A percentile compares a stretch with the other conserved stretches of the same genome.
Conservation (phyloP, 2,329 filamentous ascomycete species). For the Dactylonectria macrodidyma region DNA sequence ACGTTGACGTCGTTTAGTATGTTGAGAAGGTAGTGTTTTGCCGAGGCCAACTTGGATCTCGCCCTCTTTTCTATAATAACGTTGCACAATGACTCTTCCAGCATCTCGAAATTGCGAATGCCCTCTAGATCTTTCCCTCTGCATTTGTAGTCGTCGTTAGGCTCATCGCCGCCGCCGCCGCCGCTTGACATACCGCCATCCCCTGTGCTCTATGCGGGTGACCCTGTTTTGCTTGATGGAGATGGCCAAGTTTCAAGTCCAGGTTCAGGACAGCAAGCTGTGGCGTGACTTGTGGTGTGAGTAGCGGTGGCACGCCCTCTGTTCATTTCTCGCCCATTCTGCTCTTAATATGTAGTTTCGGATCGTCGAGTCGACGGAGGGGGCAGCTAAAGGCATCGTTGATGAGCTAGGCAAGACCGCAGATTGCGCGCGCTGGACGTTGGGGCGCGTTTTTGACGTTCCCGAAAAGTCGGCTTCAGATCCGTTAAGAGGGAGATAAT, state of each 20-base stretch:
- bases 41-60: slow-evolving; percentile 93
- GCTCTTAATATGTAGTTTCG: slow-evolving; percentile 80
- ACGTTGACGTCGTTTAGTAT: slow-evolving; percentile 89
- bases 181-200: slow-evolving; percentile 69
- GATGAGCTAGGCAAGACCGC: slow-evolving; percentile 37
- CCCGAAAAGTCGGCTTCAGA: no score
- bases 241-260: slow-evolving; percentile 88
- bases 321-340: slow-evolving; percentile 73
- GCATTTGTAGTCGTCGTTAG: slow-evolving; percentile 73
- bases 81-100: slow-evolving; percentile 89
- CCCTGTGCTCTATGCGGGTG: slow-evolving; percentile 68
- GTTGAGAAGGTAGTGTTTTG: slow-evolving; percentile 95
- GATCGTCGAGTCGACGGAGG: slow-evolving; percentile 74
- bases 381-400: slow-evolving; percentile 55
- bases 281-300: slow-evolving; percentile 93
- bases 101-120: slow-evolving; percentile 87
- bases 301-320: slow-evolving; percentile 81
- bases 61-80: slow-evolving; percentile 98
- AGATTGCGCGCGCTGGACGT: slow-evolving; percentile 69
- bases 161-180: slow-evolving; percentile 65
- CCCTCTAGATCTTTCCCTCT: slow-evolving; percentile 94
- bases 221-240: slow-evolving; percentile 85
- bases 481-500: slow-evolving; percentile 73
- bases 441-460: slow-evolving; percentile 38
- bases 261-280: slow-evolving; percentile 97